Evolutionary conservation across 2,329 filamentous ascomycete genomes (phyloP).

Genomic region (Akanthomyces muscarius): DNA sequence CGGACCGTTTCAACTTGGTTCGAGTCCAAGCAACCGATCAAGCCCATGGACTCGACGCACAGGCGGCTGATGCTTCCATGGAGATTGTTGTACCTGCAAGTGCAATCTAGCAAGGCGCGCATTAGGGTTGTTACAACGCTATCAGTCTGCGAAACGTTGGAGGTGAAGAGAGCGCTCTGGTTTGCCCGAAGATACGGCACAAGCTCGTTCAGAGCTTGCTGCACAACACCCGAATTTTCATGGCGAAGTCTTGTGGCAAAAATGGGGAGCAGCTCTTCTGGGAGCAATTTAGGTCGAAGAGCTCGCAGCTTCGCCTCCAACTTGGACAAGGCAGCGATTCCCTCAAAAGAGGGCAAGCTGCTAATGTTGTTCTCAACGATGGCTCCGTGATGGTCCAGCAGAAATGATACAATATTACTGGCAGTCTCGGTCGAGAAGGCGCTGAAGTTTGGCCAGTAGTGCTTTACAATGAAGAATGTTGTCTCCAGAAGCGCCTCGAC

Average conservation of each 20-base stretch:
- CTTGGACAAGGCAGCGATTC: constrained; percentile 64
- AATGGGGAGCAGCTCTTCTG: constrained; percentile 61
- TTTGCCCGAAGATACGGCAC: constrained; percentile 66
- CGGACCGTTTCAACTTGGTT: constrained; percentile 79
- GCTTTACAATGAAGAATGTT: constrained; percentile 80
- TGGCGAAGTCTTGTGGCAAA: constrained; percentile 72
- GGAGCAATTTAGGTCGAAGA: constrained; percentile 49
- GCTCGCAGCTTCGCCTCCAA: constrained; percentile 62
- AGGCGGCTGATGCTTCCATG: constrained; percentile 65
- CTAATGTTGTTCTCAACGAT: constrained; percentile 64
- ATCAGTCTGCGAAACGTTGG: constrained; percentile 77
- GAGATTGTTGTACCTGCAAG: constrained; percentile 70
- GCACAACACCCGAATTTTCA: constrained; percentile 81
- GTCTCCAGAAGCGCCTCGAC: constrained; percentile 78
- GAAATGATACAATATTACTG: constrained; percentile 57
- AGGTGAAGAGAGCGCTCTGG: constrained; percentile 74
- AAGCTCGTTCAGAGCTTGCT: constrained; percentile 76
- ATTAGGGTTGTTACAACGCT: constrained; percentile 66
- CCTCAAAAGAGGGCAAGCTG: constrained; percentile 72
- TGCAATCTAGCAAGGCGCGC: constrained; percentile 79
- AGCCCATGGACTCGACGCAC: constrained; percentile 77
- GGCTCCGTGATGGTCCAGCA: constrained; percentile 60
- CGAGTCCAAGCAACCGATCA: constrained; percentile 87
- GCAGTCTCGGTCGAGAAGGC: constrained; percentile 56
- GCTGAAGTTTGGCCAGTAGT: constrained; percentile 71